Conservation (phyloP, 371 early-diverging fungal species). For the Mortierella sp. region DNA sequence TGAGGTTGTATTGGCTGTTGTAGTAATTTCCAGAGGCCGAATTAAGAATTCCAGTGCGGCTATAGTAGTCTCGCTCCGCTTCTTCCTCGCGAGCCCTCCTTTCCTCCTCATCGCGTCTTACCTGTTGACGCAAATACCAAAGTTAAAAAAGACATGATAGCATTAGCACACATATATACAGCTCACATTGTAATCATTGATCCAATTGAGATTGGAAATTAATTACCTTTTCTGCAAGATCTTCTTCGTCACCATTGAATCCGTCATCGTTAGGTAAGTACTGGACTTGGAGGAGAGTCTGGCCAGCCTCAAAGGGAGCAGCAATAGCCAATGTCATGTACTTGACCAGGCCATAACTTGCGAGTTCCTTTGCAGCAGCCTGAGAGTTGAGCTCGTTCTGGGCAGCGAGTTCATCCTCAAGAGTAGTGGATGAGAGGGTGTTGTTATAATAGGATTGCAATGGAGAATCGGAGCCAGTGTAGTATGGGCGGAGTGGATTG, state of each 20-base stretch:
- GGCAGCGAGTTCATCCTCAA: constrained; percentile 52
- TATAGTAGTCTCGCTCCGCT: constrained; percentile 39
- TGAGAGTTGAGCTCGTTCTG: constrained; percentile 53
- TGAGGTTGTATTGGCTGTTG: constrained; percentile 12
- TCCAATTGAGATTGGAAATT: constrained; percentile 8
- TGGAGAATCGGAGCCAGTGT: constrained; percentile 50
- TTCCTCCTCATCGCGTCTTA: constrained; percentile 26
- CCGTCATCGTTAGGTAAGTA: constrained; percentile 74
- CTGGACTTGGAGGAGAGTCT: constrained; percentile 87
- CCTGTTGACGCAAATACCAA: constrained; percentile 17
- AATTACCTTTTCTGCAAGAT: constrained; percentile 48
- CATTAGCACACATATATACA: no score
- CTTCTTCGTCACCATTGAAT: constrained; percentile 50
- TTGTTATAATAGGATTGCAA: constrained; percentile 56
- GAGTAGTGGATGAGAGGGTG: constrained; percentile 35
- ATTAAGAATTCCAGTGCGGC: constrained; percentile 18
- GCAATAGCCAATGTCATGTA: constrained; percentile 76
- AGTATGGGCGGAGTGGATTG: constrained; percentile 58
- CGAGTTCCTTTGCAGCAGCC: constrained; percentile 61
- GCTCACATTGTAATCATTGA: no score
- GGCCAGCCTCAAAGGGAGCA: constrained; percentile 84
- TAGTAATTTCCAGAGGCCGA: constrained; percentile 26
- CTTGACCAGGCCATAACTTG: constrained; percentile 77
- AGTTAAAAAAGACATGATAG: no score
- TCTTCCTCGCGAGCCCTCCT: constrained; percentile 29